Conservation (phyloP, 305 asterid species). For the Petunia hybrid region DNA sequence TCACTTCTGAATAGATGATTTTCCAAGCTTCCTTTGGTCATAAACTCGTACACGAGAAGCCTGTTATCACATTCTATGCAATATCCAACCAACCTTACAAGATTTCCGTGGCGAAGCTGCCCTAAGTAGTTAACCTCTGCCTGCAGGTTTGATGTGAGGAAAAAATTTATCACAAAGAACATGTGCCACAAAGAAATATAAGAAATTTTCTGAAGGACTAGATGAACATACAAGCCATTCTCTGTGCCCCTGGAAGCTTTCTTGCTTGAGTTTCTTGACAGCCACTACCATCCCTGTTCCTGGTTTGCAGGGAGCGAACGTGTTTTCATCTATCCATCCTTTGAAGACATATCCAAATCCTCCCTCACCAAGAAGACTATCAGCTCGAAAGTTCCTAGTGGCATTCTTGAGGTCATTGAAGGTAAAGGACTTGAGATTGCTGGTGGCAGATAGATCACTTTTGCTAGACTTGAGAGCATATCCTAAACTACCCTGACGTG, state of each 20-base stretch:
- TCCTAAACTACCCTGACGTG: conserved; percentile 33
- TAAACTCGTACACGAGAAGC: conserved; percentile 79
- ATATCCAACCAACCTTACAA: conserved; percentile 78
- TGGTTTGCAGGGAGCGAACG: conserved; percentile 66
- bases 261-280: conserved; percentile 72
- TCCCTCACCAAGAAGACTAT: conserved; percentile 86
- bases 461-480: conserved; percentile 4
- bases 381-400: conserved; percentile 71
- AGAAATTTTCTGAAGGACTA: background rate
- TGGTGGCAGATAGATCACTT: conserved; percentile 38
- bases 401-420: conserved; percentile 76
- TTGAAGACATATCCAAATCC: conserved; percentile 86
- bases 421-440: conserved; percentile 67
- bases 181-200: background rate
- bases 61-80: conserved; percentile 69
- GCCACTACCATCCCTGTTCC: conserved; percentile 83
- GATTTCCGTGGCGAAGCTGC: conserved; percentile 68
- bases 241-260: conserved; percentile 82
- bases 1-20: conserved; percentile 82
- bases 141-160: conserved; percentile 43
- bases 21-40: conserved; percentile 88
- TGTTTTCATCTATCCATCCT: conserved; percentile 82
- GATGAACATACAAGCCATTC: conserved; percentile 87
- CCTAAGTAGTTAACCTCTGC: conserved; percentile 80
- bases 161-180: conserved; percentile 7